Evolutionary conservation across 2,329 filamentous ascomycete genomes (phyloP).

Genomic region (Ceratocystis variospora): DNA sequence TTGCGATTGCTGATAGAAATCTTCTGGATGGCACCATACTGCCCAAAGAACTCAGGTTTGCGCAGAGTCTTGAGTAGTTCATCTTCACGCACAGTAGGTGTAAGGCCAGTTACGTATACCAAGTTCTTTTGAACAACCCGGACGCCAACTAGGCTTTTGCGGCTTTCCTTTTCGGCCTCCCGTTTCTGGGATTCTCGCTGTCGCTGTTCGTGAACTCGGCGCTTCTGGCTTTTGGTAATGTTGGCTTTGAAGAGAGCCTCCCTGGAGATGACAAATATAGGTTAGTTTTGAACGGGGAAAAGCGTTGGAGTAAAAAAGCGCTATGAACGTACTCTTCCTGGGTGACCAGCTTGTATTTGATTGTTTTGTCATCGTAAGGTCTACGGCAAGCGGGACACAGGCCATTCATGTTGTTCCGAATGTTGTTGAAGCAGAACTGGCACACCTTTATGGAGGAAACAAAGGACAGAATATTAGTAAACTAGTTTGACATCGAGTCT

Average conservation of each 20-base stretch:
- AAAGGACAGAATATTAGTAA: background rate
- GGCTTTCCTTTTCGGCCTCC: constrained; percentile 87
- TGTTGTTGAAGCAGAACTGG: constrained; percentile 99
- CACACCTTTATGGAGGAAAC: constrained; percentile 54
- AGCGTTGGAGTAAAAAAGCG: too few species aligned
- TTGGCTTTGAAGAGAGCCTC: constrained; percentile 63
- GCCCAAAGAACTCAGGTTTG: constrained; percentile 86
- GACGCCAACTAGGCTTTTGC: constrained; percentile 90
- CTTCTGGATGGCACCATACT: constrained; percentile 97
- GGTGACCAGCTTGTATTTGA: constrained; percentile 91
- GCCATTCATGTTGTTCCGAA: constrained; percentile 95
- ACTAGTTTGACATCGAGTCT: background rate
- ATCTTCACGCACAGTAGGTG: constrained; percentile 82
- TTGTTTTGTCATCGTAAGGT: constrained; percentile 91
- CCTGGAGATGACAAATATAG: constrained; percentile 30
- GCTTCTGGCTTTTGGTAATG: constrained; percentile 83
- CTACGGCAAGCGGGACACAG: constrained; percentile 93
- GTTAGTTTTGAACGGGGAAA: constrained; percentile 20
- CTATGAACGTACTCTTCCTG: constrained; percentile 66
- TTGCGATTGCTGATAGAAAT: constrained; percentile 97
- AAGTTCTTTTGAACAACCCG: constrained; percentile 97
- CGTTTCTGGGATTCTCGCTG: constrained; percentile 95
- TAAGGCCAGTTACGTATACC: constrained; percentile 92
- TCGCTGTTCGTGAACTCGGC: constrained; percentile 64
- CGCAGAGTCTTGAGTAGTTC: constrained; percentile 80